A percentile compares a stretch with the other conserved stretches of the same genome.
phyloP scores from a whole-genome alignment of 768 basidiomycete genomes.

The Cubamyces sp. region DNA sequence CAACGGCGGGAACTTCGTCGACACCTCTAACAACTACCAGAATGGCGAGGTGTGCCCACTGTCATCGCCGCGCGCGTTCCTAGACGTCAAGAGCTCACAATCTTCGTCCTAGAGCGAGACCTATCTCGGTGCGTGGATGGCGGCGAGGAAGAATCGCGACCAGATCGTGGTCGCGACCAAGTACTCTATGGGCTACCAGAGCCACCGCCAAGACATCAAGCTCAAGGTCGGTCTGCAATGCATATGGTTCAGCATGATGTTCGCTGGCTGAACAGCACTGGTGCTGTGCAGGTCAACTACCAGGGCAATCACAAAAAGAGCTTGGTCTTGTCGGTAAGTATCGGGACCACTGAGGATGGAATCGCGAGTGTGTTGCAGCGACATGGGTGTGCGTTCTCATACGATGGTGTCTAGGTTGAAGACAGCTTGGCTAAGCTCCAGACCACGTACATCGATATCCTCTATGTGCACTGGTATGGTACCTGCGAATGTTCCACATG shows the following conservation, averaged over 20 bases:
- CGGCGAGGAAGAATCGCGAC: conserved; percentile 39
- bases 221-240: not conserved
- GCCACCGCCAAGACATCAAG: not conserved
- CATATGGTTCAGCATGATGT: not conserved
- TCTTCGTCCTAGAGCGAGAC: conserved; percentile 34
- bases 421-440: conserved; percentile 45
- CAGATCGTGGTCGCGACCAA: conserved; percentile 41
- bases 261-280: too few species aligned
- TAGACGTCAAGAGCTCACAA: conserved; percentile 16
- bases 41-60: not conserved
- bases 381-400: conserved; percentile 26
- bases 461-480: conserved; percentile 50
- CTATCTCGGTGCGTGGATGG: conserved; percentile 48
- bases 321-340: conserved; percentile 3
- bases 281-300: conserved; percentile 10
- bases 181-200: conserved; percentile 20
- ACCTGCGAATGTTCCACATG: conserved; percentile 39
- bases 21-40: conserved; percentile 44
- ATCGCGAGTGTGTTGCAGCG: too few species aligned
- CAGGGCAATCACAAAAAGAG: conserved; percentile 21
- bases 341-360: conserved; percentile 39
- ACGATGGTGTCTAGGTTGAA: conserved; percentile 37
- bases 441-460: conserved; percentile 48
- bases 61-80: not conserved
- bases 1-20: conserved; percentile 52